Evolutionary conservation across 495 filamentous ascomycete genomes (phyloP).

Genomic region (Bathelium albidoporum): DNA sequence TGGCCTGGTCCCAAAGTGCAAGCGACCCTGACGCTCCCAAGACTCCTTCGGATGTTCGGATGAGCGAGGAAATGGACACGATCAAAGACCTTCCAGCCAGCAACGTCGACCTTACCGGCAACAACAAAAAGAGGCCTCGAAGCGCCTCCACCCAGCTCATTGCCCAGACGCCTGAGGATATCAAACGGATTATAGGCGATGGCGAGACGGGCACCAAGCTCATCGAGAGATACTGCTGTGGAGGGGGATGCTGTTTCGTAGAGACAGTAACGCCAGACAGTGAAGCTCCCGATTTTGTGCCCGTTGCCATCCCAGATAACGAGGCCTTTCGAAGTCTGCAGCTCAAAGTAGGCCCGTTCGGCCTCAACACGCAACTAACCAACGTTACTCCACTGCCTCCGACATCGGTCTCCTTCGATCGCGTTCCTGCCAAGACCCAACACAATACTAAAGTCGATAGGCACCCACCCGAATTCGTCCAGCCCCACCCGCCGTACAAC

Average conservation of each 20-base stretch:
- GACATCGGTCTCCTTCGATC: constrained; percentile 56
- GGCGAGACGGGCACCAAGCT: constrained; percentile 47
- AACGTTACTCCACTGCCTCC: constrained; percentile 59
- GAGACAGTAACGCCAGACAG: constrained; percentile 45
- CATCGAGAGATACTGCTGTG: constrained; percentile 61
- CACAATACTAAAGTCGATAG: constrained; percentile 35
- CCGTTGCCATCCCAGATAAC: constrained; percentile 62
- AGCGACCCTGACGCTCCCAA: constrained; percentile 38
- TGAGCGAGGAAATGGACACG: constrained; percentile 36
- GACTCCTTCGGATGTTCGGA: constrained; percentile 43
- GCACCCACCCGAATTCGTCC: constrained; percentile 79
- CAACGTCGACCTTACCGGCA: constrained; percentile 22
- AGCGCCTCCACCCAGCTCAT: constrained; percentile 76
- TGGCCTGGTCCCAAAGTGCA: constrained; percentile 34
- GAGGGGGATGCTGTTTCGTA: constrained; percentile 81
- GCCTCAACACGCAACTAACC: constrained; percentile 55
- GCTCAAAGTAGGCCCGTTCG: constrained; percentile 65
- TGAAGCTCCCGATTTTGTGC: constrained; percentile 45
- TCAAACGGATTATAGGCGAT: constrained; percentile 53
- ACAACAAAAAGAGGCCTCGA: constrained; percentile 36
- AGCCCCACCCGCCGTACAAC: constrained; percentile 87
- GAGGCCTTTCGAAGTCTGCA: constrained; percentile 69
- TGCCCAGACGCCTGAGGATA: constrained; percentile 62
- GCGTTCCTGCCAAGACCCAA: constrained; percentile 24
- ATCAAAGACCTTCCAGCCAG: constrained; percentile 27